These are phyloP conservation scores for Pestalotiopsis fici DNA, from an alignment of 2,329 filamentous ascomycete genomes.

Conservation along the genomic window DNA sequence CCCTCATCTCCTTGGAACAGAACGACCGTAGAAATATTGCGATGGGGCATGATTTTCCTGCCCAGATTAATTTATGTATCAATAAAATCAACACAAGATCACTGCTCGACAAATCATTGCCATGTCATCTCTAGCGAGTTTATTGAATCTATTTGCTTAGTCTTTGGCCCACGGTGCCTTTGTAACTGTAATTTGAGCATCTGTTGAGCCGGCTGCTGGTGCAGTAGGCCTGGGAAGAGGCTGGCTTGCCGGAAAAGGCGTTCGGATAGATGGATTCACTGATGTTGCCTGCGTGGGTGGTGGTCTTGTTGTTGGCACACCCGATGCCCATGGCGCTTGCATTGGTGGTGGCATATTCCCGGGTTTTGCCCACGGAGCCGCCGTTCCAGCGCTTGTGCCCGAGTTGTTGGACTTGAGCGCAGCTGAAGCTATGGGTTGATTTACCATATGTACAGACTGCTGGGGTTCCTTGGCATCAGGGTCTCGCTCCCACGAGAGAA, in stretches of 20 bases:
- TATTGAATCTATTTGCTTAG: neutral
- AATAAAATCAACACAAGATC: neutral
- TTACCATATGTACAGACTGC: constrained; percentile 58
- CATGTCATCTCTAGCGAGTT: neutral
- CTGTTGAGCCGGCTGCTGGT: neutral
- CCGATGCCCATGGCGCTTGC: constrained; percentile 19
- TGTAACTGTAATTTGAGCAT: constrained; percentile 3
- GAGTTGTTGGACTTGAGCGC: constrained; percentile 24
- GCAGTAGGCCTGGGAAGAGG: constrained; percentile 9
- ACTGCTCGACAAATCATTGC: neutral
- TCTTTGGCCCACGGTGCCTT: constrained; percentile 5
- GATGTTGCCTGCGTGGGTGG: neutral
- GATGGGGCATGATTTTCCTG: no score
- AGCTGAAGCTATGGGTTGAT: constrained; percentile 45
- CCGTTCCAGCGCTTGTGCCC: constrained; percentile 31
- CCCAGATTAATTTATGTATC: no score
- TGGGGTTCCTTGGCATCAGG: constrained; percentile 54
- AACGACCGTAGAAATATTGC: no score
- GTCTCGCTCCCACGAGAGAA: constrained; percentile 77
- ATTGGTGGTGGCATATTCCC: constrained; percentile 36
- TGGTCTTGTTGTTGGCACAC: constrained; percentile 16
- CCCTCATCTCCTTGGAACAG: no score
- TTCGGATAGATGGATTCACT: constrained; percentile 6
- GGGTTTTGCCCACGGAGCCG: constrained; percentile 46
- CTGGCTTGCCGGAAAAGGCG: constrained; percentile 21